Conservation (phyloP, 2,329 filamentous ascomycete genomes). For the Trichoderma breve region DNA sequence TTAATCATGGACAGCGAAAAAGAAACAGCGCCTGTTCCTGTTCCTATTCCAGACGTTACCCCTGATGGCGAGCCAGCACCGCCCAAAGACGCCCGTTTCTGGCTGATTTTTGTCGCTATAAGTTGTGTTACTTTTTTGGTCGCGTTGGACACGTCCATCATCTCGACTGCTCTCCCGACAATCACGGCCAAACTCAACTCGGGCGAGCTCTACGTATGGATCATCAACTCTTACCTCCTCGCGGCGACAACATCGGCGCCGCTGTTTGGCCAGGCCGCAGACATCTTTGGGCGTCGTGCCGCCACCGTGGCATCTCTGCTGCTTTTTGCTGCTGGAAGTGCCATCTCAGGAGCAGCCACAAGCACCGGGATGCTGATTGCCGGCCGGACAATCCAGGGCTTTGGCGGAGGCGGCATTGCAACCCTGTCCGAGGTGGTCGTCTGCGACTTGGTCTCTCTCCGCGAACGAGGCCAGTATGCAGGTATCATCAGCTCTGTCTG, state of each 20-base stretch:
- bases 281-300: slow-evolving; percentile 52
- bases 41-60: not conserved
- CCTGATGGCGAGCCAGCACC: not conserved
- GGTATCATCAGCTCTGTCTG: slow-evolving; percentile 33
- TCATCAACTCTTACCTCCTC: slow-evolving; percentile 9
- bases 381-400: slow-evolving; percentile 49
- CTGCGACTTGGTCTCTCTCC: slow-evolving; percentile 48
- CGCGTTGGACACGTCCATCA: slow-evolving; percentile 50
- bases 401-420: slow-evolving; percentile 37
- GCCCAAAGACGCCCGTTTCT: not conserved
- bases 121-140: slow-evolving; percentile 35
- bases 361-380: slow-evolving; percentile 48
- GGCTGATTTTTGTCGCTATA: slow-evolving; percentile 23
- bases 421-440: slow-evolving; percentile 33
- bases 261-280: slow-evolving; percentile 45
- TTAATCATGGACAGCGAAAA: not conserved
- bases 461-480: slow-evolving; percentile 44
- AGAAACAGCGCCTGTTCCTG: not conserved
- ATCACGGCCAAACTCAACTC: not conserved
- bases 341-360: slow-evolving; percentile 48
- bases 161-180: slow-evolving; percentile 57
- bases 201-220: slow-evolving; percentile 1
- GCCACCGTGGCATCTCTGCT: slow-evolving; percentile 39
- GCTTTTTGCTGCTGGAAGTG: slow-evolving; percentile 53
- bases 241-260: slow-evolving; percentile 25